phyloP scores from a whole-genome alignment of 148 eudicot genomes.

The Bassia scoparia region DNA sequence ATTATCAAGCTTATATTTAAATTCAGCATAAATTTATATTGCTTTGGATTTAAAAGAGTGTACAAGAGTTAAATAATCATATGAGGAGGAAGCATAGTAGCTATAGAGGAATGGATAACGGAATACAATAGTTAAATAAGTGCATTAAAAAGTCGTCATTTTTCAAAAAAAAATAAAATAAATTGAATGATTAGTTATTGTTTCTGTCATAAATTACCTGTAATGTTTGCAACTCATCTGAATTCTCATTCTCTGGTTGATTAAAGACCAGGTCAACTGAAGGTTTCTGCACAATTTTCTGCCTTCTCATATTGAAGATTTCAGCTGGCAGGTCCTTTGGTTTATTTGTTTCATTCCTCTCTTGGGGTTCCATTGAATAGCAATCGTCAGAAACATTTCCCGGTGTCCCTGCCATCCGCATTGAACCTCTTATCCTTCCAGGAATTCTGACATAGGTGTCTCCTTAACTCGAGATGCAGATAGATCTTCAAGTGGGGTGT shows the following conservation, averaged over 20 bases:
- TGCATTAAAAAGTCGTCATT: neutral
- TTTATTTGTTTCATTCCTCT: neutral
- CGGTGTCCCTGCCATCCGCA: slow-evolving; percentile 23
- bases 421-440: slow-evolving; percentile 32
- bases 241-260: slow-evolving; percentile 19
- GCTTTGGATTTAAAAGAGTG: neutral
- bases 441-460: slow-evolving; percentile 41
- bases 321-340: slow-evolving; percentile 14
- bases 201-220: slow-evolving; percentile 34
- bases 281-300: slow-evolving; percentile 18
- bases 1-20: neutral
- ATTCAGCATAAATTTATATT: slow-evolving; percentile 8
- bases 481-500: slow-evolving; percentile 26
- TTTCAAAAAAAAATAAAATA: too few species aligned
- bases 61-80: neutral
- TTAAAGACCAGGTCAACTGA: slow-evolving; percentile 12
- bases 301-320: slow-evolving; percentile 20
- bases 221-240: slow-evolving; percentile 25
- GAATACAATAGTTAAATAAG: neutral
- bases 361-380: slow-evolving; percentile 16
- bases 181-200: too few species aligned
- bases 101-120: neutral
- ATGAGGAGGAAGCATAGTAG: neutral
- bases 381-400: slow-evolving; percentile 18
- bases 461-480: slow-evolving; percentile 58